Evolutionary conservation across 1,284 basidiomycete genomes (phyloP).

Genomic region (Sporisorium graminicola): DNA sequence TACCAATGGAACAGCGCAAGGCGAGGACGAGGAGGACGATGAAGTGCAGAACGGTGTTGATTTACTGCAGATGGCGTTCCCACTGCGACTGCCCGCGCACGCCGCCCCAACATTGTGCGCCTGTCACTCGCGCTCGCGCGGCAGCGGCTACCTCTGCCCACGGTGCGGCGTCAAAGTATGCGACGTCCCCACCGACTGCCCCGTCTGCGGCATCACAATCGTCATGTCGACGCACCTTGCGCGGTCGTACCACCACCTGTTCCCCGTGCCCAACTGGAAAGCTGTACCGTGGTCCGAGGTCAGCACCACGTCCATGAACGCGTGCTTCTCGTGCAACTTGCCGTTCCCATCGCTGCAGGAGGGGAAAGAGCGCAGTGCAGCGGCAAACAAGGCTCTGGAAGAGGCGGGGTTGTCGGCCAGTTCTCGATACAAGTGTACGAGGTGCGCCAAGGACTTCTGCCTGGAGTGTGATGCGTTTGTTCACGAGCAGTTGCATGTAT

Average conservation of each 20-base stretch:
- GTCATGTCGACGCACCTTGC: constrained; percentile 97
- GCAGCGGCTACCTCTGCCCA: constrained; percentile 90
- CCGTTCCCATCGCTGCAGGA: constrained; percentile 41
- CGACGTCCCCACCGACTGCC: constrained; percentile 97
- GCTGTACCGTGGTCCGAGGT: constrained; percentile 72
- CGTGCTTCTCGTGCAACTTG: constrained; percentile 55
- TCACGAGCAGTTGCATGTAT: constrained; percentile 64
- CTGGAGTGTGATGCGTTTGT: constrained; percentile 68
- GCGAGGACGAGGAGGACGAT: constrained; percentile 17
- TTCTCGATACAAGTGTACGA: constrained; percentile 60
- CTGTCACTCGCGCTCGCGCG: constrained; percentile 84
- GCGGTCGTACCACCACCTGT: constrained; percentile 92
- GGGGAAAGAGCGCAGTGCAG: constrained; percentile 13
- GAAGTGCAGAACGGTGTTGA: constrained; percentile 70
- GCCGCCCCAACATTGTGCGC: constrained; percentile 75
- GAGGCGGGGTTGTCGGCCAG: constrained; percentile 54
- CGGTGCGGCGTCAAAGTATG: constrained; percentile 92
- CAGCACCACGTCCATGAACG: background rate
- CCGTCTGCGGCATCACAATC: constrained; percentile 95
- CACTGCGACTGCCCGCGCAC: constrained; percentile 58
- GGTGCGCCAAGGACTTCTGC: constrained; percentile 63
- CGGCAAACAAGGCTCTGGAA: constrained; percentile 27
- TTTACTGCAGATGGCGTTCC: constrained; percentile 99
- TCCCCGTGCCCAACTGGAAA: constrained; percentile 85
- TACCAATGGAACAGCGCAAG: background rate